Evolutionary conservation across 2,329 filamentous ascomycete species (phyloP).

Genomic region (Trichophyton verrucosum): DNA sequence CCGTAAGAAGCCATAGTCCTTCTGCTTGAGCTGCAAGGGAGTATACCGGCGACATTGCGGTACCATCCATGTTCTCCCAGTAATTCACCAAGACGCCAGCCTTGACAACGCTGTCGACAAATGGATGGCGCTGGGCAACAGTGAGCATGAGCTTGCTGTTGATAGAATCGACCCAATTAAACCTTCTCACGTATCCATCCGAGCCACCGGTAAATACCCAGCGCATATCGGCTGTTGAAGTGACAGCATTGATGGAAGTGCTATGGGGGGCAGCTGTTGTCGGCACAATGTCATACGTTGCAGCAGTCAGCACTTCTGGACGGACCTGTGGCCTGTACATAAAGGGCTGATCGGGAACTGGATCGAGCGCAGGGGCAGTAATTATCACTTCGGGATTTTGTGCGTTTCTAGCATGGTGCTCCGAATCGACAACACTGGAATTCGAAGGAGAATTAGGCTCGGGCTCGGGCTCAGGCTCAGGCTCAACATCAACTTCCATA

Average conservation of each 20-base stretch:
- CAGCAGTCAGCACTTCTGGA: constrained; percentile 64
- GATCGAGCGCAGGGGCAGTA: constrained; percentile 33
- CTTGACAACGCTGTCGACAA: constrained; percentile 94
- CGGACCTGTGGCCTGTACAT: constrained; percentile 51
- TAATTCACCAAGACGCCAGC: constrained; percentile 90
- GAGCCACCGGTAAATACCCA: constrained; percentile 91
- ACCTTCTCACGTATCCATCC: constrained; percentile 93
- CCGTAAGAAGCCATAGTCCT: constrained; percentile 81
- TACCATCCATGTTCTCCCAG: constrained; percentile 91
- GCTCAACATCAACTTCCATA: constrained; percentile 19
- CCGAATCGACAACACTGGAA: constrained; percentile 27
- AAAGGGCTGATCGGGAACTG: constrained; percentile 18
- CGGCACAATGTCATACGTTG: constrained; percentile 85
- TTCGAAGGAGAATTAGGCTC: constrained; percentile 27
- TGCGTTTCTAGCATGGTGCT: constrained; percentile 20
- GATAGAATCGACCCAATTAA: constrained; percentile 87
- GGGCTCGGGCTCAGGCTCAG: constrained; percentile 16
- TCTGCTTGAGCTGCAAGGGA: constrained; percentile 83
- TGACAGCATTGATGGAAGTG: constrained; percentile 86
- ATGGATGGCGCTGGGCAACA: constrained; percentile 89
- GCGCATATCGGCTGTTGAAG: constrained; percentile 82
- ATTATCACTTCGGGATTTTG: constrained; percentile 38
- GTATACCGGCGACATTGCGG: constrained; percentile 73
- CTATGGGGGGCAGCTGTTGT: constrained; percentile 94
- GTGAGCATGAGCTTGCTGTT: constrained; percentile 90